These are phyloP conservation scores for Brettanomyces custersianus DNA, from an alignment of 805 yeast species.

Conservation along the genomic window DNA sequence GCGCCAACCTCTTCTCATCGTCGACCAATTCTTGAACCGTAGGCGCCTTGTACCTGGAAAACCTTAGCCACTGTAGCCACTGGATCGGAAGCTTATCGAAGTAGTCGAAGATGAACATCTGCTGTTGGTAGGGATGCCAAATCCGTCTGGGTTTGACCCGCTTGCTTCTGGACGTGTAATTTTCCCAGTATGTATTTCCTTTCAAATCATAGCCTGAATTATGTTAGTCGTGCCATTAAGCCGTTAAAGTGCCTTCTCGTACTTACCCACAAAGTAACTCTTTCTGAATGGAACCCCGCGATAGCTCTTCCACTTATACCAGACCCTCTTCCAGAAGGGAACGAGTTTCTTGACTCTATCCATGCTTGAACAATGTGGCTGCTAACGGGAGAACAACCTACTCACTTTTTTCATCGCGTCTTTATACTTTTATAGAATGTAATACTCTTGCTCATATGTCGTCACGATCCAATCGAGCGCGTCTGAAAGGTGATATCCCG, in stretches of 20 bases:
- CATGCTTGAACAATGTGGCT: conserved; percentile 22
- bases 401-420: neutral
- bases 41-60: conserved; percentile 53
- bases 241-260: neutral
- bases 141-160: conserved; percentile 47
- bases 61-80: conserved; percentile 77
- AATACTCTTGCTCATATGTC: conserved; percentile 32
- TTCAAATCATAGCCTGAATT: conserved; percentile 59
- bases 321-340: conserved; percentile 39
- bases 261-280: conserved; percentile 47
- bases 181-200: conserved; percentile 85
- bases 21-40: conserved; percentile 48
- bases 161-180: conserved; percentile 37
- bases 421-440: conserved; percentile 13
- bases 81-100: conserved; percentile 54
- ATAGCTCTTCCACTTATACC: conserved; percentile 51
- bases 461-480: conserved; percentile 36
- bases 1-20: conserved; percentile 49
- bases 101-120: conserved; percentile 46
- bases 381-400: neutral
- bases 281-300: conserved; percentile 60
- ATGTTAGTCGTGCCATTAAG: neutral
- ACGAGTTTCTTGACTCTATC: conserved; percentile 41
- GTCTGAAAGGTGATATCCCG: conserved; percentile 30
- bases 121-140: conserved; percentile 43